Evolutionary conservation across 2,329 filamentous ascomycete genomes (phyloP).

Genomic region (Claviceps spartinae): DNA sequence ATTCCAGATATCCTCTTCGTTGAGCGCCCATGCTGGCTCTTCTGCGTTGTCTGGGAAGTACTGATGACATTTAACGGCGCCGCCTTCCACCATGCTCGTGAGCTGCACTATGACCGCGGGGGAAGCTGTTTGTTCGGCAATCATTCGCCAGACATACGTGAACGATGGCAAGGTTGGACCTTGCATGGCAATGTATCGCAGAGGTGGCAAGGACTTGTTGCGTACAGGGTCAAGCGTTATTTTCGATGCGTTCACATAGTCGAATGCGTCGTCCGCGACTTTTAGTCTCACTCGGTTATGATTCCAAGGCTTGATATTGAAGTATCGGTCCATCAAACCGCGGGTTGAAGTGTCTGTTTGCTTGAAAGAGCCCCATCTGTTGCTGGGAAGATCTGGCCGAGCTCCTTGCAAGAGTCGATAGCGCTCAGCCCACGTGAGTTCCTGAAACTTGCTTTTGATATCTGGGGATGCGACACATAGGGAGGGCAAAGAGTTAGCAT

Average conservation of each 20-base stretch:
- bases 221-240: conserved; percentile 40
- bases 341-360: conserved; percentile 18
- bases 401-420: conserved; percentile 28
- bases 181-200: conserved; percentile 81
- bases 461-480: conserved; percentile 19
- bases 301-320: conserved; percentile 81
- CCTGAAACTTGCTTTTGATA: conserved; percentile 36
- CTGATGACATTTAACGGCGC: conserved; percentile 70
- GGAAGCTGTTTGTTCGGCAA: conserved; percentile 60
- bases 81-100: conserved; percentile 71
- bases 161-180: conserved; percentile 68
- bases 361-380: conserved; percentile 23
- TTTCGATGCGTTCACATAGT: conserved; percentile 75
- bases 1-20: conserved; percentile 49
- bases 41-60: conserved; percentile 61
- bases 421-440: conserved; percentile 40
- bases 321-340: conserved; percentile 59
- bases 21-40: conserved; percentile 40
- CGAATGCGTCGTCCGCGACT: conserved; percentile 58
- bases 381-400: conserved; percentile 20
- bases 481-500: not conserved
- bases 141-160: conserved; percentile 89
- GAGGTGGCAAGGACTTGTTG: conserved; percentile 23
- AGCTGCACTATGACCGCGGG: conserved; percentile 87
- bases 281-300: conserved; percentile 71